Evolutionary conservation across 192 early-diverging fungal genomes (phyloP).

Genomic region (Entophlyctis luteolus): DNA sequence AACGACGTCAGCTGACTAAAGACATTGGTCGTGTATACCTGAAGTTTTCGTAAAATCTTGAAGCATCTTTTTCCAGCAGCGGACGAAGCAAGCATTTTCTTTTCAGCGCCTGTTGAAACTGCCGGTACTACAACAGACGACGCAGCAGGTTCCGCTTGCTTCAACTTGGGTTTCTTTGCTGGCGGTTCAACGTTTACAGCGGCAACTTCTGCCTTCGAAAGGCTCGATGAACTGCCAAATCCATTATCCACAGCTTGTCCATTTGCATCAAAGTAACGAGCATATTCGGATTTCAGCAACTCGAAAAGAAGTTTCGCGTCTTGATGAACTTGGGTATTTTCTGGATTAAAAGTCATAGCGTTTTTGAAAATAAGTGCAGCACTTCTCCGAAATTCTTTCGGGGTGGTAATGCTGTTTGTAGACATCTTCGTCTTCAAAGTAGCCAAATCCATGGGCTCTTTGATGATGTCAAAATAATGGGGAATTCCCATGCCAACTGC

Average conservation of each 20-base stretch:
- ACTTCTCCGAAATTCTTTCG: conserved; percentile 65
- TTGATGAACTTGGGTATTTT: conserved; percentile 58
- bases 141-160: background rate
- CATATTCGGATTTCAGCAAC: conserved; percentile 1
- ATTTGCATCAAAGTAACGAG: background rate
- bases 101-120: background rate
- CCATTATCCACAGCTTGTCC: too few relatives aligned
- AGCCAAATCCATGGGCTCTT: conserved; percentile 81
- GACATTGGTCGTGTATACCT: background rate
- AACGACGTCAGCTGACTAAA: background rate
- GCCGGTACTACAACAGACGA: background rate
- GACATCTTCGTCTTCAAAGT: conserved; percentile 73
- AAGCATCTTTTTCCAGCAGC: conserved; percentile 14
- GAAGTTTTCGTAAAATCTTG: conserved; percentile 15
- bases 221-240: too few relatives aligned
- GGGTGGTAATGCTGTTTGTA: conserved; percentile 49
- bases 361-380: conserved; percentile 58
- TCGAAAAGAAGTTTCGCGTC: conserved; percentile 56
- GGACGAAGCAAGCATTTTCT: conserved; percentile 3
- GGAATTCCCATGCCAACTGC: conserved; percentile 76
- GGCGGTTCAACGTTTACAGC: background rate
- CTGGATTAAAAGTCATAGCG: conserved; percentile 64
- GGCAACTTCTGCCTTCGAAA: background rate
- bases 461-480: conserved; percentile 79
- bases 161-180: conserved; percentile 12